Evolutionary conservation across 768 basidiomycete species (phyloP).

Genomic region (Phaeolepiota aurea): DNA sequence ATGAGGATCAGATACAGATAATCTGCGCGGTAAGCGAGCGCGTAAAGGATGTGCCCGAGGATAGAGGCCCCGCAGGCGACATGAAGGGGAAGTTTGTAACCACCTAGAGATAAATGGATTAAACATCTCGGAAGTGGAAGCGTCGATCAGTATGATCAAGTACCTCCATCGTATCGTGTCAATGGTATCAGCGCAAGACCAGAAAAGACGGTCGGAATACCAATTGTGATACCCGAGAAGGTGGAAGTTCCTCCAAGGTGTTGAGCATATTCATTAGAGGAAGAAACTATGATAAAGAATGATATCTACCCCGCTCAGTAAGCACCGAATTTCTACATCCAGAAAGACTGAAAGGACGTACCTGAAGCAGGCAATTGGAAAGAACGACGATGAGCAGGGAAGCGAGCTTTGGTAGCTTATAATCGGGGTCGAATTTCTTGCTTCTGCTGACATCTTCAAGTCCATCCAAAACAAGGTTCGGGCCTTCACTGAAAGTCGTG

Average conservation of each 20-base stretch:
- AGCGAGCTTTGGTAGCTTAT: constrained; percentile 37
- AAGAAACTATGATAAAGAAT: constrained; percentile 57
- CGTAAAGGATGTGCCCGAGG: constrained; percentile 46
- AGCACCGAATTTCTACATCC: background rate
- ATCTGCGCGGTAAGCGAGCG: constrained; percentile 41
- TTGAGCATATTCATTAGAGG: constrained; percentile 47
- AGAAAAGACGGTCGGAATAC: constrained; percentile 50
- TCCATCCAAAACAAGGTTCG: no score
- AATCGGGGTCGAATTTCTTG: constrained; percentile 19
- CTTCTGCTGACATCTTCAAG: background rate
- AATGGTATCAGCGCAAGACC: constrained; percentile 46
- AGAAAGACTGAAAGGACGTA: constrained; percentile 2
- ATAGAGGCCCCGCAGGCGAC: constrained; percentile 39
- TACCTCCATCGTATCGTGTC: constrained; percentile 44
- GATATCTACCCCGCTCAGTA: constrained; percentile 29
- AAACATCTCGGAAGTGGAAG: background rate
- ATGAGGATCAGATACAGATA: constrained; percentile 56
- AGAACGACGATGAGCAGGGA: constrained; percentile 37
- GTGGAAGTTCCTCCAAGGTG: constrained; percentile 50
- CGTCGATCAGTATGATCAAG: constrained; percentile 3
- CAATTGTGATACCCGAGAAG: constrained; percentile 54
- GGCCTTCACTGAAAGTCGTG: no score
- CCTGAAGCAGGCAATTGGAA: constrained; percentile 24
- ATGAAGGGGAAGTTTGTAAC: constrained; percentile 42
- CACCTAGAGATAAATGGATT: constrained; percentile 22